phyloP scores from a whole-genome alignment of 345 rosid species.

The Linum usitatissimum region DNA sequence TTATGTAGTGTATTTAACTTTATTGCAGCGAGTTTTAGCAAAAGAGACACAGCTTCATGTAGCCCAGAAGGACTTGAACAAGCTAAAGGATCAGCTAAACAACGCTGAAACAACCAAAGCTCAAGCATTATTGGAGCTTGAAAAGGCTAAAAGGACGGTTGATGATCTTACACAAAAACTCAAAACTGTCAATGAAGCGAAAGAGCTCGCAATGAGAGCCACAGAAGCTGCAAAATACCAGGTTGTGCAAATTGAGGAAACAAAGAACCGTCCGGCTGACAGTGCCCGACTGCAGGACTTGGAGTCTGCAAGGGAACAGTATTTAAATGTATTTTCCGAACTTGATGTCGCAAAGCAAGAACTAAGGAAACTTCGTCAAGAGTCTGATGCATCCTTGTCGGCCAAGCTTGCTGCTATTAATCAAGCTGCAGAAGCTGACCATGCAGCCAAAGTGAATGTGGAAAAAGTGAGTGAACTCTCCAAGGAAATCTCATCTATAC shows the following conservation, averaged over 20 bases:
- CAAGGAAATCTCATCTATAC: slow-evolving; percentile 57
- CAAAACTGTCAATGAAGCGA: slow-evolving; percentile 42
- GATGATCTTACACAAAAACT: slow-evolving; percentile 59
- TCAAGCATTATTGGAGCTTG: slow-evolving; percentile 72
- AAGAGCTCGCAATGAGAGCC: slow-evolving; percentile 45
- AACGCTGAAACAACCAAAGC: slow-evolving; percentile 63
- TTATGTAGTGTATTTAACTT: background rate
- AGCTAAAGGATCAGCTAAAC: slow-evolving; percentile 58
- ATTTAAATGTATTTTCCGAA: slow-evolving; percentile 40
- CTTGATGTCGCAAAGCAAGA: slow-evolving; percentile 76
- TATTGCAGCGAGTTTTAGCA: slow-evolving; percentile 55
- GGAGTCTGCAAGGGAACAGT: slow-evolving; percentile 48
- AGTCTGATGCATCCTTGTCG: slow-evolving; percentile 39
- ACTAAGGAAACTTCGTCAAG: slow-evolving; percentile 59
- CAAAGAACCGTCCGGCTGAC: slow-evolving; percentile 33
- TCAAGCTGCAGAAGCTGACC: slow-evolving; percentile 56
- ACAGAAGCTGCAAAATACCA: slow-evolving; percentile 59
- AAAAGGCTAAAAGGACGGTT: slow-evolving; percentile 53
- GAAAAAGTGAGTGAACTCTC: slow-evolving; percentile 66
- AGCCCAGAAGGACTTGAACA: slow-evolving; percentile 64
- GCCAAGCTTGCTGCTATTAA: slow-evolving; percentile 46
- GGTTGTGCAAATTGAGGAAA: slow-evolving; percentile 41
- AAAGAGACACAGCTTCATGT: slow-evolving; percentile 86
- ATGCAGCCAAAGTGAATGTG: slow-evolving; percentile 41
- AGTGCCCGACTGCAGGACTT: slow-evolving; percentile 40